Evolutionary conservation across 805 yeast species (phyloP), one percentile per base, ranked within the genome.

Genomic region (Barnettozyma californica): DNA sequence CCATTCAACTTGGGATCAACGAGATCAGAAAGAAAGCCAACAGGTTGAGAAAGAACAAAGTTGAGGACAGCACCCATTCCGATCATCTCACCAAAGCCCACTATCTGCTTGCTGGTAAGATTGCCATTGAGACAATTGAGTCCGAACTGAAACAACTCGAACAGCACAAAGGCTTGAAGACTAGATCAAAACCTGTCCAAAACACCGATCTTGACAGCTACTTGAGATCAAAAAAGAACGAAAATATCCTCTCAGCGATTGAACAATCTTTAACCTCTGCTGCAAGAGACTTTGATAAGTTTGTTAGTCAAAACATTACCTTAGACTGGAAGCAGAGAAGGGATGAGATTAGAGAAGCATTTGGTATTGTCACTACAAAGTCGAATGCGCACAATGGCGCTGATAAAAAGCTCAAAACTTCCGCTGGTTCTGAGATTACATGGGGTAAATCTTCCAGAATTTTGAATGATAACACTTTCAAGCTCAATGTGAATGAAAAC

Each of bases 41-140:
- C 46, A 77, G 73, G 42, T 69, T 84, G 58, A 72, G 89, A 47
- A 75, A 73, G 48, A 63, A 64, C n/a, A 64, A 58, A 35, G 59
- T 61, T 18, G 75, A 71, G 34, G 61, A 62, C 18, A 58, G 63
- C 13, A 69, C 70, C 40, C 56, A 59, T 9, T 65, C 68, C 39
- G 73, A 71, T 5, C 49, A 44, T 31, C 75, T 69, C 59, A 83
- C 89, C 2, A 83, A 81, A 58, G 94, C 87, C 2, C 98, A 94
- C 62, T 94, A 94, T 64, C 69, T 94, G 36, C 70, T 92, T 40
- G 96, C 97, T 6, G 87, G 91, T 1, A 84, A 92, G 60, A 97
- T 97, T 1, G 77, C 87, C 38, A 83, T 92, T 44, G 96, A 88
- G 57, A 94, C 88, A 49, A 81, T 91, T 36, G 90, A 87, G 54